These are phyloP conservation scores for Elasticomyces elasticus DNA, from an alignment of 495 filamentous ascomycete species.

Conservation along the genomic window DNA sequence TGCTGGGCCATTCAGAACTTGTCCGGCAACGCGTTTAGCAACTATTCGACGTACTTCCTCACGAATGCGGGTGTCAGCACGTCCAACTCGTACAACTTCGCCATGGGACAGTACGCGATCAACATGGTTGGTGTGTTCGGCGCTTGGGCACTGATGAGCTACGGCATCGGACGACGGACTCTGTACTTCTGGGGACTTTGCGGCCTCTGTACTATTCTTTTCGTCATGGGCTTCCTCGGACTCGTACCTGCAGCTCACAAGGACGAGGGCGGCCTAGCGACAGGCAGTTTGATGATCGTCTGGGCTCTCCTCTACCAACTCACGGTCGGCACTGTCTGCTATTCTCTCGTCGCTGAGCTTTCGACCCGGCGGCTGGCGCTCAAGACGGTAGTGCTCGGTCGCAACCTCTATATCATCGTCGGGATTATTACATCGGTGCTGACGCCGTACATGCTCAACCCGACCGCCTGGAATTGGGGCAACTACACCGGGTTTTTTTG, in stretches of 20 bases:
- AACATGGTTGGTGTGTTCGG: conserved; percentile 32
- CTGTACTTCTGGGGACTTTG: conserved; percentile 31
- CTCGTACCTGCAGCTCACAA: conserved; percentile 22
- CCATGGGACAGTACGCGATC: conserved; percentile 34
- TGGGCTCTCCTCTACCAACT: conserved; percentile 47
- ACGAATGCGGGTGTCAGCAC: conserved; percentile 51
- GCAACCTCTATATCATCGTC: conserved; percentile 47
- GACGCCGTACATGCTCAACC: conserved; percentile 41
- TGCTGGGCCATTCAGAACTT: conserved; percentile 77
- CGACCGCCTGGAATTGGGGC: conserved; percentile 46
- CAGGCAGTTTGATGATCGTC: conserved; percentile 43
- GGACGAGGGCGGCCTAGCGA: conserved; percentile 30
- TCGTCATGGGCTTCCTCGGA: conserved; percentile 34
- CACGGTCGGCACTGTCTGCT: conserved; percentile 51
- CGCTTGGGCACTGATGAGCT: conserved; percentile 31
- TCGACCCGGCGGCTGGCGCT: conserved; percentile 44
- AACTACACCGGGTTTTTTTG: conserved; percentile 44
- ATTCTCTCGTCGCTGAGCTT: conserved; percentile 51
- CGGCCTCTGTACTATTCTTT: conserved; percentile 29
- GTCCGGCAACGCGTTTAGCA: conserved; percentile 67
- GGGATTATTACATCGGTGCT: conserved; percentile 34
- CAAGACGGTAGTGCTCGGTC: conserved; percentile 46
- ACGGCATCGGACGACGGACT: conserved; percentile 29
- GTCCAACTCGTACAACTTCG: conserved; percentile 26
- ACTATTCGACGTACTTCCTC: conserved; percentile 73